These are phyloP conservation scores for Claviceps fusiformis DNA, from an alignment of 2,329 filamentous ascomycete genomes.

Conservation along the genomic window DNA sequence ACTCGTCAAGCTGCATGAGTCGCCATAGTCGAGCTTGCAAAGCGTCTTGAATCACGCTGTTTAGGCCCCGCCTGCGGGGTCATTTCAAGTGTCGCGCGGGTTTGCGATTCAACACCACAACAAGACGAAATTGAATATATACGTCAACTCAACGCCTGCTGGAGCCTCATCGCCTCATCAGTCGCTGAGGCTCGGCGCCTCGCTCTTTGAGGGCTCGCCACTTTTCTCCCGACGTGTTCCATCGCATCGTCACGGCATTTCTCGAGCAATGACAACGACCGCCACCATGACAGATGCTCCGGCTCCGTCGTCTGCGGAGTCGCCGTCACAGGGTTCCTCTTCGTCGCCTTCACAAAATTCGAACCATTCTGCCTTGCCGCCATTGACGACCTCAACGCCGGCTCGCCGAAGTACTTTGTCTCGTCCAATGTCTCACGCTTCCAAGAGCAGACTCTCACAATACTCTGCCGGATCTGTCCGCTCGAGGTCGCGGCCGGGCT, in stretches of 20 bases:
- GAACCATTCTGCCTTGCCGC: conserved; percentile 40
- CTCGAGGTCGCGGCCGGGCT: conserved; percentile 62
- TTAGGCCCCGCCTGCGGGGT: conserved; percentile 7
- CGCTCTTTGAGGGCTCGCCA: background rate
- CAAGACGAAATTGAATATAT: background rate
- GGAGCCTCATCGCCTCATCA: background rate
- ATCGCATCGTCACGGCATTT: background rate
- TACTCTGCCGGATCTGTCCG: conserved; percentile 61
- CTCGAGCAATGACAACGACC: conserved; percentile 23
- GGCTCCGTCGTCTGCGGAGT: conserved; percentile 39
- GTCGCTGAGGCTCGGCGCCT: background rate
- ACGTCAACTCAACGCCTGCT: background rate
- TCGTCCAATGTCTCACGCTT: conserved; percentile 60
- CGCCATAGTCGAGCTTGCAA: background rate
- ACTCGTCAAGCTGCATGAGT: background rate
- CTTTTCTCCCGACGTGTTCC: background rate
- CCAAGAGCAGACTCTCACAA: conserved; percentile 70
- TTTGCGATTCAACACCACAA: background rate
- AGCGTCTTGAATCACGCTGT: background rate
- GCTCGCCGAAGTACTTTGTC: conserved; percentile 46
- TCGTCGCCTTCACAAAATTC: conserved; percentile 33
- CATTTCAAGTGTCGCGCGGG: background rate
- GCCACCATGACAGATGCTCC: conserved; percentile 44
- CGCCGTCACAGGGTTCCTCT: conserved; percentile 35
- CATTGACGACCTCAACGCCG: conserved; percentile 40